Evolutionary conservation across 345 rosid species (phyloP).

Genomic region (Sisymbrium irio): DNA sequence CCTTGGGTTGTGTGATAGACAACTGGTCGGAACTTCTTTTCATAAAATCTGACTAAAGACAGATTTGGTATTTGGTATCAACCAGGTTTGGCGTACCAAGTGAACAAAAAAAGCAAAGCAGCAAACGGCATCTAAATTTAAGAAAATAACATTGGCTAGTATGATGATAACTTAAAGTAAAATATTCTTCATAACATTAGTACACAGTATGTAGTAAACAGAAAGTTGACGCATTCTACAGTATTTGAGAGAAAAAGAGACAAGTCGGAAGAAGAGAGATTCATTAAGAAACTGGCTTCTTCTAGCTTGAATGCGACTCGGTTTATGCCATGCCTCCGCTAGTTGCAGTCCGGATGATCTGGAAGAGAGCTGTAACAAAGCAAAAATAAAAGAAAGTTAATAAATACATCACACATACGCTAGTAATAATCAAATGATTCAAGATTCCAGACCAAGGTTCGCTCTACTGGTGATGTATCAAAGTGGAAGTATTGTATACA

Average conservation of each 20-base stretch:
- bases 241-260: not conserved
- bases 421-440: not conserved
- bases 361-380: slow-evolving; percentile 74
- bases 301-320: not conserved
- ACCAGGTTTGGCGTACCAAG: not conserved
- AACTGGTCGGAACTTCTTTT: not conserved
- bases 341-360: slow-evolving; percentile 90
- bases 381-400: not conserved
- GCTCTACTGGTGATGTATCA: not conserved
- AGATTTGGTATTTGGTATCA: not conserved
- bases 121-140: not conserved
- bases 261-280: not conserved
- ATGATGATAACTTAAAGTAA: not conserved
- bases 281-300: not conserved
- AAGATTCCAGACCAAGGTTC: not conserved
- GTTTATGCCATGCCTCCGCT: slow-evolving; percentile 62
- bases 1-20: not conserved
- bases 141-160: not conserved
- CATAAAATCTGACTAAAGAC: not conserved
- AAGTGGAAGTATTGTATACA: not conserved
- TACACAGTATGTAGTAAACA: not conserved
- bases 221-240: slow-evolving; percentile 18
- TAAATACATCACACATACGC: not conserved
- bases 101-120: not conserved
- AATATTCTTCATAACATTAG: slow-evolving; percentile 3